Percentiles rank a stretch among this genome's conserved stretches.
These are phyloP conservation scores for Casuarina glauca DNA, from an alignment of 306 rosid genomes.

Conservation along the genomic window DNA sequence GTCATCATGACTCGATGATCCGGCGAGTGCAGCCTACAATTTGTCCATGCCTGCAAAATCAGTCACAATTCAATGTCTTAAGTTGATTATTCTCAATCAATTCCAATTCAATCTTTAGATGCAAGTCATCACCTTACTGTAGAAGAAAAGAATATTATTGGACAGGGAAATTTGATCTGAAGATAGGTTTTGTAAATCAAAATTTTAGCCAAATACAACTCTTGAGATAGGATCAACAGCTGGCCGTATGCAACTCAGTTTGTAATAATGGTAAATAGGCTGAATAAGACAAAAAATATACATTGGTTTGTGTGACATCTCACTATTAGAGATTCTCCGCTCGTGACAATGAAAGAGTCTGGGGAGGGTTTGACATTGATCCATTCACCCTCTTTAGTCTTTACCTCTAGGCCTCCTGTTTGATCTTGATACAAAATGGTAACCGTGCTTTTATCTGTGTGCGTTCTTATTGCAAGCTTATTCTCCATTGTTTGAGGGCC, in stretches of 20 bases:
- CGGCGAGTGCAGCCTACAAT: constrained; percentile 62
- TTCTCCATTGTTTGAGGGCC: constrained; percentile 55
- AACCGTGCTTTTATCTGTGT: constrained; percentile 65
- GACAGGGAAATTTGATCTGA: not conserved
- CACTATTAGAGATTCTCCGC: constrained; percentile 66
- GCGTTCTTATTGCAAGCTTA: constrained; percentile 50
- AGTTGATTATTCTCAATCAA: not conserved
- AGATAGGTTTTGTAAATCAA: not conserved
- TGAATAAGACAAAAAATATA: too few species aligned
- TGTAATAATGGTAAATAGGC: too few species aligned
- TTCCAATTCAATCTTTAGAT: not conserved
- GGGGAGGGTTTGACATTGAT: constrained; percentile 54
- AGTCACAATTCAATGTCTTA: not conserved
- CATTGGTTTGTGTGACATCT: not conserved
- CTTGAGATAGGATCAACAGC: too few species aligned
- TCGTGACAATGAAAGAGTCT: constrained; percentile 50
- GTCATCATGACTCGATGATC: constrained; percentile 69
- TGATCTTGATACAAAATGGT: constrained; percentile 67
- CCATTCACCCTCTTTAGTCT: constrained; percentile 77
- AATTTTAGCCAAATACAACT: not conserved
- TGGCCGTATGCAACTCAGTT: too few species aligned
- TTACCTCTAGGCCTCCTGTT: constrained; percentile 64
- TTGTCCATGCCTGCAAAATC: constrained; percentile 67
- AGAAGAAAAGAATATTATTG: not conserved
- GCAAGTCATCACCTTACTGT: not conserved